These are phyloP conservation scores for Eleusine coracana DNA, from an alignment of 176 grass and related monocot species.

Conservation along the genomic window DNA sequence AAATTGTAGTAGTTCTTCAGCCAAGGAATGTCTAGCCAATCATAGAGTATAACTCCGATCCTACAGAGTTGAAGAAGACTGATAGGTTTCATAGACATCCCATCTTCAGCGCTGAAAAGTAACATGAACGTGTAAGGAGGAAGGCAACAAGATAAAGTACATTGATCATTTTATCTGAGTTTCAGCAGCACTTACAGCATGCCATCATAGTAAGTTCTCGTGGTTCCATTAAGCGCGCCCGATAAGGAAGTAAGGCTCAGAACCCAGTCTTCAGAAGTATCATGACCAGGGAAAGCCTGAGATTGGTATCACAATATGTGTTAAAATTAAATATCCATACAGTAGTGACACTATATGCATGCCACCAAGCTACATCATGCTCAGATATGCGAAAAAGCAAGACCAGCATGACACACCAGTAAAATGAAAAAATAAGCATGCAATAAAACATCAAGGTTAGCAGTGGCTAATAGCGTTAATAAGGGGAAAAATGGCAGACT, in stretches of 20 bases:
- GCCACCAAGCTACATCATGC: slow-evolving; percentile 25
- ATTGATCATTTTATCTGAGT: not conserved
- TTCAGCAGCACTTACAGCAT: slow-evolving; percentile 72
- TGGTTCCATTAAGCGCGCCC: slow-evolving; percentile 93
- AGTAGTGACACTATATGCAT: not conserved
- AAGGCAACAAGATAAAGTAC: not conserved
- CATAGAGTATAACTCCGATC: slow-evolving; percentile 86
- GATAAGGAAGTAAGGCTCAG: slow-evolving; percentile 95
- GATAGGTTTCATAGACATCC: slow-evolving; percentile 79
- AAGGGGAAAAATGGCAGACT: not conserved
- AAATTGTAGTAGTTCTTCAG: slow-evolving; percentile 97
- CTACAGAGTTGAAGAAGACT: slow-evolving; percentile 88
- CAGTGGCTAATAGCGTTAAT: not conserved
- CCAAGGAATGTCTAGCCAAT: slow-evolving; percentile 93
- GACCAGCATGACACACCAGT: slow-evolving; percentile 4
- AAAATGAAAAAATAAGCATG: slow-evolving; percentile 7
- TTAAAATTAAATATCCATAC: slow-evolving; percentile 34
- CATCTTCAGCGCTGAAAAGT: slow-evolving; percentile 76
- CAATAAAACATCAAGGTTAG: slow-evolving; percentile 22
- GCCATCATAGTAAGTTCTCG: slow-evolving; percentile 94
- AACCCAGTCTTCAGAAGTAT: slow-evolving; percentile 94
- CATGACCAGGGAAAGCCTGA: slow-evolving; percentile 84
- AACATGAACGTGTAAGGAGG: slow-evolving; percentile 27
- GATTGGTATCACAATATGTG: slow-evolving; percentile 19
- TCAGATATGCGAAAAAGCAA: slow-evolving; percentile 43